These are phyloP conservation scores for Saccharomyces mikatae DNA, from an alignment of 805 yeast genomes.

Conservation along the genomic window DNA sequence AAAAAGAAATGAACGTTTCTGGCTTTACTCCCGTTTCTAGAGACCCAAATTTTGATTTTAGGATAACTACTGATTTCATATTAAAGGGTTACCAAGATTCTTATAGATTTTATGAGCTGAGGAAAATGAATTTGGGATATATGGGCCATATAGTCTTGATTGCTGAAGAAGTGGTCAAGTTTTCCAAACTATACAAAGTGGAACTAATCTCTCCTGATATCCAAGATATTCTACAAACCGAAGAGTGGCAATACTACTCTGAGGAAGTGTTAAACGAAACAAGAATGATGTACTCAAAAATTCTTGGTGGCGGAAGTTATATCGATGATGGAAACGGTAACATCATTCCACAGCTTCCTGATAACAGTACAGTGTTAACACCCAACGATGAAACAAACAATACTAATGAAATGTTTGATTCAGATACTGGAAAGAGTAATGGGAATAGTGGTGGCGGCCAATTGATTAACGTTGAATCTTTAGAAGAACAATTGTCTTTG, in stretches of 20 bases:
- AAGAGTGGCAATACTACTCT: constrained; percentile 24
- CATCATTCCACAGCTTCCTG: constrained; percentile 16
- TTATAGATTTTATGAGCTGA: constrained; percentile 49
- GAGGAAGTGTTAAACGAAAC: constrained; percentile 27
- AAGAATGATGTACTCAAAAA: constrained; percentile 31
- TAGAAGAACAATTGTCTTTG: constrained; percentile 14
- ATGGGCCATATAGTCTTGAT: constrained; percentile 95
- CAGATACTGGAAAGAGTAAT: constrained; percentile 1
- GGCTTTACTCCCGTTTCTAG: background rate
- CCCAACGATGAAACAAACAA: background rate
- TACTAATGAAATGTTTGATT: background rate
- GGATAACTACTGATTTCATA: constrained; percentile 48
- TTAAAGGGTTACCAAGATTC: constrained; percentile 55
- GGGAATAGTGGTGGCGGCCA: constrained; percentile 8
- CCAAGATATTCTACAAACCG: constrained; percentile 14
- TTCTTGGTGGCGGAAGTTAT: constrained; percentile 31
- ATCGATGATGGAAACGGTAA: constrained; percentile 22
- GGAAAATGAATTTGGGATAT: constrained; percentile 73
- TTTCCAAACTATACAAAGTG: constrained; percentile 39
- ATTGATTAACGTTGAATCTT: constrained; percentile 13
- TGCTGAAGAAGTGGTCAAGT: constrained; percentile 93
- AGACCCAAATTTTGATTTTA: constrained; percentile 36
- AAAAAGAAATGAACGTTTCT: background rate
- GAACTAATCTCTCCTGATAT: constrained; percentile 29
- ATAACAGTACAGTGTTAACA: background rate